Base-by-base conservation (phyloP, 352 stramenopile genomes). In the Phytopythium mirpurense region DNA sequence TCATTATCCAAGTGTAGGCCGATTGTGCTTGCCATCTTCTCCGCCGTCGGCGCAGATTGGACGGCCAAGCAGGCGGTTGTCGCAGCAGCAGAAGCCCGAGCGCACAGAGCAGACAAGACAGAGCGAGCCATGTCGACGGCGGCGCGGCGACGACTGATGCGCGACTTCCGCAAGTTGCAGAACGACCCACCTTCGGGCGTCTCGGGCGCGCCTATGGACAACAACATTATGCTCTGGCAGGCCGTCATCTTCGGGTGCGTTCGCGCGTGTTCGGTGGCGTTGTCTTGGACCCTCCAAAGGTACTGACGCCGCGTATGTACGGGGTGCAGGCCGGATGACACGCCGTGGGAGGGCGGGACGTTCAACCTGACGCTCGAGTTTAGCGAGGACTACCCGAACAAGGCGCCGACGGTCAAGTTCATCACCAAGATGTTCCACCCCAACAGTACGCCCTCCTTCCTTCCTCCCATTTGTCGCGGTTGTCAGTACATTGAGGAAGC, bases 381-480 rank as follows among this genome's bases (percentile, higher is more conserved):
- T 68, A 97, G 91, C 42, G 97, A 99, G 70, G 97, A 99, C 60
- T 99, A 99, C 74, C 97, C 97, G n/a, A 99, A 99, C 81, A 99
- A 99, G 74, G 93, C 97, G 35, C 96, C 96, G 10, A 88, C 85
- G 11, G 97, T 99, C 43, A 93, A 96, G 44, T 99, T 99, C 70
- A 85, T 99, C 42, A 99, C 97, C 14, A 98, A 98, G 74, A 98
- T 99, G 84, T 99, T 99, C 73, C 97, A 99, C 73, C 97, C 97
- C 12, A 99, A 99, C 77, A 99, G 79, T 90, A 75, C 49, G 75
- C 60, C 21, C n/a, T n/a, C n/a, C n/a, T n/a, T n/a, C n/a, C n/a
- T n/a, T n/a, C n/a, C n/a, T n/a, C n/a, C n/a, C n/a, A n/a, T n/a
- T n/a, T n/a, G n/a, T n/a, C n/a, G n/a, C n/a, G n/a, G n/a, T n/a